Percentiles rank a stretch among this genome's conserved stretches.
Conservation (phyloP, 345 rosid genomes). For the Populus deltoides region DNA sequence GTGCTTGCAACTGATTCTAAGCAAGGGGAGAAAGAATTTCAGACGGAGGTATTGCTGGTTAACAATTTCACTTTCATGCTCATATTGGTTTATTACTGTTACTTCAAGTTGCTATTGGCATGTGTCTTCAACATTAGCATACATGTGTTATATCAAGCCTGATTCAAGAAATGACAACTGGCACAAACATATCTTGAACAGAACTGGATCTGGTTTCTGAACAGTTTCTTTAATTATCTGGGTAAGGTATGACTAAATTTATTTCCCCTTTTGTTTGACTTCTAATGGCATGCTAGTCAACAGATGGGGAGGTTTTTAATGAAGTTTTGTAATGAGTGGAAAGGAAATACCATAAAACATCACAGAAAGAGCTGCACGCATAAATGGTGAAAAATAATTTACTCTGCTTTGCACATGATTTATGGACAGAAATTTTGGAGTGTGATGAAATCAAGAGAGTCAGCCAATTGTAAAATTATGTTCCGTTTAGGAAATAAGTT, state of each 20-base stretch:
- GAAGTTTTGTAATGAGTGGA: not conserved
- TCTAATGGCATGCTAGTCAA: not conserved
- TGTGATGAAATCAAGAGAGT: not conserved
- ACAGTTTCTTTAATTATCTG: not conserved
- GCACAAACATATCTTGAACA: not conserved
- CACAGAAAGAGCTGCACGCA: not conserved
- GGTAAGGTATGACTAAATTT: not conserved
- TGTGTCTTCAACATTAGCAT: not conserved
- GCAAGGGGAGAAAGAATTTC: conserved; percentile 99
- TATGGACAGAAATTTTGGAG: not conserved
- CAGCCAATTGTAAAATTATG: not conserved
- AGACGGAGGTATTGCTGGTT: conserved; percentile 66
- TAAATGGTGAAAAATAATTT: not conserved
- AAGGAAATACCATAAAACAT: not conserved
- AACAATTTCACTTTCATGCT: not conserved
- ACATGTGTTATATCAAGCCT: not conserved
- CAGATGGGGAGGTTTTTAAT: not conserved
- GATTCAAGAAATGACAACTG: not conserved
- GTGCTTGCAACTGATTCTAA: conserved; percentile 94
- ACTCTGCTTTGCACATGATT: not conserved
- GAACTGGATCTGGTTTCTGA: conserved; percentile 2
- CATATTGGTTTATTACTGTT: not conserved
- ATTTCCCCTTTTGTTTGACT: not conserved
- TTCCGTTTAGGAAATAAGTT: not conserved
- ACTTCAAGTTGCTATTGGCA: not conserved